A percentile compares a stretch with the other conserved stretches of the same genome.
Conservation (phyloP, 768 basidiomycete species). For the Pleurotus salmoneostramineus region DNA sequence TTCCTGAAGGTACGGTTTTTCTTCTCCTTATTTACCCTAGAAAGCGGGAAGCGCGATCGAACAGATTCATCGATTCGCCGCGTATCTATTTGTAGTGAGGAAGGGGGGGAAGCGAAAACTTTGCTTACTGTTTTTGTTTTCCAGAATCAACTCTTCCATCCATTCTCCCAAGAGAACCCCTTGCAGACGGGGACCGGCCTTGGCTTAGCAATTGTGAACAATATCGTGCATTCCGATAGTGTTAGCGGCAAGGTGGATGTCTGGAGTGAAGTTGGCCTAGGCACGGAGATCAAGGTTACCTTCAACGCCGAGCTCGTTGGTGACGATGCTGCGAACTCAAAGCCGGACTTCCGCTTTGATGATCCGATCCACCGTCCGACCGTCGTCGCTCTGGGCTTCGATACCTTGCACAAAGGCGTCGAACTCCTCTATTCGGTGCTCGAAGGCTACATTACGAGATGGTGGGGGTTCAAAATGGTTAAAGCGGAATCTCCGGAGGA, state of each 20-base stretch:
- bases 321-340: conserved; percentile 23
- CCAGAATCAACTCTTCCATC: conserved; percentile 92
- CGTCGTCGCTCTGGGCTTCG: conserved; percentile 73
- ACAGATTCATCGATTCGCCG: neutral
- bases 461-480: conserved; percentile 71
- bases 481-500: conserved; percentile 31
- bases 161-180: conserved; percentile 96
- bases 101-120: neutral
- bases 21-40: neutral
- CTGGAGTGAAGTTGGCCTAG: conserved; percentile 84
- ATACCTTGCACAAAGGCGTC: conserved; percentile 56
- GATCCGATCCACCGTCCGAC: conserved; percentile 37
- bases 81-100: too few relatives aligned
- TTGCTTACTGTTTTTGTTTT: neutral
- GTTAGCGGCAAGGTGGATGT: conserved; percentile 93
- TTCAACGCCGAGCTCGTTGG: conserved; percentile 69
- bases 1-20: conserved; percentile 67
- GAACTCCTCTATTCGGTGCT: conserved; percentile 64
- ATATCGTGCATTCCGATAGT: conserved; percentile 81
- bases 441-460: conserved; percentile 59
- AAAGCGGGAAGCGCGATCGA: too few relatives aligned
- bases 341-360: conserved; percentile 38
- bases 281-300: conserved; percentile 87
- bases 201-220: conserved; percentile 93
- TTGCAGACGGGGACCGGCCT: conserved; percentile 90